These are phyloP conservation scores for Phalaenopsis equestris DNA, from an alignment of 106 monocot species.

Conservation along the genomic window DNA sequence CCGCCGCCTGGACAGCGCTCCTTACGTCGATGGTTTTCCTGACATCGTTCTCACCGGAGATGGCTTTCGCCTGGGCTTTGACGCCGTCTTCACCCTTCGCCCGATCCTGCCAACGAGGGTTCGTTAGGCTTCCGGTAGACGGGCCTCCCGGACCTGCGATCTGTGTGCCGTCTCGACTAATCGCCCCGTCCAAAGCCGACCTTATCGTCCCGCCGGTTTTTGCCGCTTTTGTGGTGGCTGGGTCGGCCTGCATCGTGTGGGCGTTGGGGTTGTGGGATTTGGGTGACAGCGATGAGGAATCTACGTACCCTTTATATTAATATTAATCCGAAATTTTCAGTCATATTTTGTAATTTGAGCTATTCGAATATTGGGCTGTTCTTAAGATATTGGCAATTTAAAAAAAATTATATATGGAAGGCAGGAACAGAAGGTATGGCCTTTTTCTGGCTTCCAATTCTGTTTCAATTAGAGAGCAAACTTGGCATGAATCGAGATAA, in stretches of 20 bases:
- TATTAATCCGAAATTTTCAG: neutral
- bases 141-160: constrained; percentile 32
- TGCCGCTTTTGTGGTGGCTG: constrained; percentile 57
- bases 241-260: constrained; percentile 35
- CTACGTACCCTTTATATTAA: neutral
- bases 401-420: too few relatives aligned
- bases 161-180: constrained; percentile 50
- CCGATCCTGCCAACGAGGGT: constrained; percentile 11
- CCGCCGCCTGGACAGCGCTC: constrained; percentile 45
- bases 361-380: too few relatives aligned
- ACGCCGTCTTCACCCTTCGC: constrained; percentile 42
- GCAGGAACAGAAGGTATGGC: too few relatives aligned
- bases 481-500: too few relatives aligned
- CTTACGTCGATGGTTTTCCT: constrained; percentile 41
- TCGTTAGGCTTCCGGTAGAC: constrained; percentile 39
- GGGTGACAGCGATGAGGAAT: constrained; percentile 9
- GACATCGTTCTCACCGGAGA: constrained; percentile 48
- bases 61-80: constrained; percentile 55
- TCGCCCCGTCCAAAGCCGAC: constrained; percentile 42
- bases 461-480: too few relatives aligned
- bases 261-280: constrained; percentile 41
- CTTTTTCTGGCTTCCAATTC: too few relatives aligned
- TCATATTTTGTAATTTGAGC: neutral
- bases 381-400: too few relatives aligned
- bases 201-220: constrained; percentile 62